Evolutionary conservation across 495 filamentous ascomycete genomes (phyloP), one percentile per base, ranked within the genome.

Genomic region (Penicillium verhagenii): DNA sequence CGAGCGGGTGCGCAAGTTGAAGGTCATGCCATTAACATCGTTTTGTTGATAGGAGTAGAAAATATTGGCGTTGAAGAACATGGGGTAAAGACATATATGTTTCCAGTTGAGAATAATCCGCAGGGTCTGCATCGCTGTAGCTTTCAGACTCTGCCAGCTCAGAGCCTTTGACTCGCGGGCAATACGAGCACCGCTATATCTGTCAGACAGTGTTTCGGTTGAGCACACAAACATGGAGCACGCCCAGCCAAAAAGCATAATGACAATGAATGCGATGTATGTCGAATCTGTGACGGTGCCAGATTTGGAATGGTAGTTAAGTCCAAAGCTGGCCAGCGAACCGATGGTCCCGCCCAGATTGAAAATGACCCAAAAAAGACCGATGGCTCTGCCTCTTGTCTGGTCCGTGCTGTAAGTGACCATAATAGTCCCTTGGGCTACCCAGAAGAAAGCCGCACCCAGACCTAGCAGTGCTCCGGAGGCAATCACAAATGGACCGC

Each of bases 31-130:
- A 51, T 78, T 79, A 28, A 79, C 73, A 20, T 79, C 83, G 48
- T 82, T 82, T 63, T 84, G 82, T 59, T 86, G 83, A 64, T 90
- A 83, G 5, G 87, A 89, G 69, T 91, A 91, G 73, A 92, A 93
- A 62, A 84, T 86, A 60, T 92, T 92, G 63, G 87, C 89, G 19
- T 81, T 72, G 58, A 76, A 77, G 67, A 82, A 82, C 39, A 81
- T 66, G 1, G 79, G 79, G 16, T 80, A 56, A 60, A 82, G 74
- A 33, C 71, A 75, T 23, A 79, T 33, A 16, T 79, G 70, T 8
- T 71, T 66, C 63, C 70, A 69, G 45, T 81, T 67, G 16, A 53
- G 53, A 20, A 71, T 55, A 2, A 64, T 74, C 4, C 52, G 56
- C 69, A 84, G 76, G 4, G 86, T 83, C 1, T 87, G 86, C 58